Conservation (phyloP, 2,329 filamentous ascomycete genomes). For the Coleophoma cylindrospora region DNA sequence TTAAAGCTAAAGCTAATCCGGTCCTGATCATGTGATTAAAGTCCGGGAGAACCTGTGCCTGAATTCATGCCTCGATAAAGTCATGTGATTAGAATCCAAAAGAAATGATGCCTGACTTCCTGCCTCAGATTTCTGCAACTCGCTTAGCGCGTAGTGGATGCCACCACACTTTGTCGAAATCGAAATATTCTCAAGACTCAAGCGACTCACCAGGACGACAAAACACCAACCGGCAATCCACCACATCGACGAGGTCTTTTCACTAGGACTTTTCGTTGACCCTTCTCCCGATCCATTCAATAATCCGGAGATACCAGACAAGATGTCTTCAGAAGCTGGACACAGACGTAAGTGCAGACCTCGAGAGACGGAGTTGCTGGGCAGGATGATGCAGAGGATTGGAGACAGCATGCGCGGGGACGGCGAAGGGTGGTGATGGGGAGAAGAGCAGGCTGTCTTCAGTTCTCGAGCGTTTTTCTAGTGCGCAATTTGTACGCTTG, state of each 20-base stretch:
- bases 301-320: conserved; percentile 51
- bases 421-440: background rate
- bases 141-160: too few relatives aligned
- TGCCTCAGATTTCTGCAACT: too few relatives aligned
- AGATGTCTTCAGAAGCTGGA: conserved; percentile 84
- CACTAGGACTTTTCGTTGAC: conserved; percentile 24
- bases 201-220: conserved; percentile 10
- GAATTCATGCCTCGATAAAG: too few relatives aligned
- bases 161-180: too few relatives aligned
- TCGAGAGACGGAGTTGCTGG: background rate
- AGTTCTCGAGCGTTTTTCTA: background rate
- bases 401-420: background rate
- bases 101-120: too few relatives aligned
- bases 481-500: conserved; percentile 12
- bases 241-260: conserved; percentile 22
- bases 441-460: background rate
- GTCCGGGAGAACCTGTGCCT: too few relatives aligned
- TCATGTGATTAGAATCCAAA: too few relatives aligned
- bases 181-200: too few relatives aligned
- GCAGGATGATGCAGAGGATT: background rate
- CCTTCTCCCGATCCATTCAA: conserved; percentile 31
- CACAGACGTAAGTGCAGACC: conserved; percentile 71
- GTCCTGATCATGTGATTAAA: too few relatives aligned
- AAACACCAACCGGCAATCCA: conserved; percentile 19
- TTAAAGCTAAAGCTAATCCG: too few relatives aligned